phyloP scores from a whole-genome alignment of 1,284 basidiomycete genomes.

The Microbotryum intermedium region DNA sequence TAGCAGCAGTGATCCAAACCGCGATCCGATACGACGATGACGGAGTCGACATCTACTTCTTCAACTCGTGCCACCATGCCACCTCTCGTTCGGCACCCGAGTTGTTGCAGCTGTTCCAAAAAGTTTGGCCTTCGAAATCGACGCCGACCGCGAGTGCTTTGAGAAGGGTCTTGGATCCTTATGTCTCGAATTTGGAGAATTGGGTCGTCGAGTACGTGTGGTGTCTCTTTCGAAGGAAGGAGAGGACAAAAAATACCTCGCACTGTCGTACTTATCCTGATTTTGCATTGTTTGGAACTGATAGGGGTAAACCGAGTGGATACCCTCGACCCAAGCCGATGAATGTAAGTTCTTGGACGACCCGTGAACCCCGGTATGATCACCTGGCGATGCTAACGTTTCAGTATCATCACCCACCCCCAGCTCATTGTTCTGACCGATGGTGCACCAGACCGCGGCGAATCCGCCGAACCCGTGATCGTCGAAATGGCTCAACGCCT shows the following conservation, averaged over 20 bases:
- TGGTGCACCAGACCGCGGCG: slow-evolving; percentile 20
- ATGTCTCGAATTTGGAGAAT: slow-evolving; percentile 1
- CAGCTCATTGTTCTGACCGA: slow-evolving; percentile 3
- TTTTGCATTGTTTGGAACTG: not conserved
- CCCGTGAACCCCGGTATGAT: no score
- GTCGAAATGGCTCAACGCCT: slow-evolving; percentile 16
- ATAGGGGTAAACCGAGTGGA: slow-evolving; percentile 9
- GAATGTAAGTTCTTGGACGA: slow-evolving; percentile 10
- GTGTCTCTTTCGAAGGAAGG: not conserved
- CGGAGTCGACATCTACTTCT: slow-evolving; percentile 24
- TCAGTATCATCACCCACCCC: not conserved
- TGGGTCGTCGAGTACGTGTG: not conserved
- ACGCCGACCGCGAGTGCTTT: slow-evolving; percentile 15
- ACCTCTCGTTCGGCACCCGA: slow-evolving; percentile 3
- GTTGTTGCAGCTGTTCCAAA: slow-evolving; percentile 8
- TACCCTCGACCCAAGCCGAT: slow-evolving; percentile 17
- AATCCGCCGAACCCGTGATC: slow-evolving; percentile 25
- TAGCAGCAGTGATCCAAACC: not conserved
- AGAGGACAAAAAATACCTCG: not conserved
- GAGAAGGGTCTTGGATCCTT: slow-evolving; percentile 15
- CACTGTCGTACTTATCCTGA: not conserved
- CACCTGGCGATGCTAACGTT: not conserved
- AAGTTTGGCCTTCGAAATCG: slow-evolving; percentile 8
- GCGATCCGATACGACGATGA: slow-evolving; percentile 6
- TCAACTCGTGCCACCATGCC: slow-evolving; percentile 4